Evolutionary conservation across 805 yeast species (phyloP).

Genomic region (Wickerhamomyces rabaulensis): DNA sequence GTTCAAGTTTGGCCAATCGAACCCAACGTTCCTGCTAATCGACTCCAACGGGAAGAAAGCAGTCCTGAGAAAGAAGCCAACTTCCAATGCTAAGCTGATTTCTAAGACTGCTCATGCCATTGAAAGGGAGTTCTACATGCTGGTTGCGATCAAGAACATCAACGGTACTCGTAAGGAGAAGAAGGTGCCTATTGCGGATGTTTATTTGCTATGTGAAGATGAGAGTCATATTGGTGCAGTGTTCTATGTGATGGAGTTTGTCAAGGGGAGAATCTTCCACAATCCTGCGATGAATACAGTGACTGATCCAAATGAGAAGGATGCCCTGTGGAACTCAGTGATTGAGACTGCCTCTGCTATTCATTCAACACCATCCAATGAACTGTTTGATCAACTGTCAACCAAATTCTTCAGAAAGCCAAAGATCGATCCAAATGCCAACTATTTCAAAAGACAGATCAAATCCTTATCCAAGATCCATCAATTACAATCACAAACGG

Average conservation of each 20-base stretch:
- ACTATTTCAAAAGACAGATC: constrained; percentile 52
- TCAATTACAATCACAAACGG: constrained; percentile 30
- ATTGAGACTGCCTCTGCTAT: constrained; percentile 42
- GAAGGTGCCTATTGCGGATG: constrained; percentile 50
- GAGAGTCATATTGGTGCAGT: constrained; percentile 48
- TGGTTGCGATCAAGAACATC: constrained; percentile 31
- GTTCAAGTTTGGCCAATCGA: constrained; percentile 59
- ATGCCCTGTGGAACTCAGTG: constrained; percentile 41
- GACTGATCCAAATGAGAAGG: constrained; percentile 23
- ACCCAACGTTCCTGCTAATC: constrained; percentile 50
- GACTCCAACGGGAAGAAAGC: constrained; percentile 35
- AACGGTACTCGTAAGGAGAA: constrained; percentile 12
- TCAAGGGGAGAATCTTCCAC: constrained; percentile 52
- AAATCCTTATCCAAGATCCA: constrained; percentile 41
- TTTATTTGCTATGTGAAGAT: constrained; percentile 50
- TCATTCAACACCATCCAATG: constrained; percentile 42
- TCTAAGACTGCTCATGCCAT: constrained; percentile 58
- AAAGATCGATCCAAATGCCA: constrained; percentile 19
- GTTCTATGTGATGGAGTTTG: constrained; percentile 57
- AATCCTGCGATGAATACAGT: constrained; percentile 41
- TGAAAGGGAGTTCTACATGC: constrained; percentile 52
- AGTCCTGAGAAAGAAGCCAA: constrained; percentile 55
- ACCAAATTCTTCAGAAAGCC: constrained; percentile 31
- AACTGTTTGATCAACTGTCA: constrained; percentile 40
- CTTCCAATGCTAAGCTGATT: constrained; percentile 41